phyloP scores from a whole-genome alignment of 1,284 basidiomycete species.

The Phellopilus nigrolimitatus region DNA sequence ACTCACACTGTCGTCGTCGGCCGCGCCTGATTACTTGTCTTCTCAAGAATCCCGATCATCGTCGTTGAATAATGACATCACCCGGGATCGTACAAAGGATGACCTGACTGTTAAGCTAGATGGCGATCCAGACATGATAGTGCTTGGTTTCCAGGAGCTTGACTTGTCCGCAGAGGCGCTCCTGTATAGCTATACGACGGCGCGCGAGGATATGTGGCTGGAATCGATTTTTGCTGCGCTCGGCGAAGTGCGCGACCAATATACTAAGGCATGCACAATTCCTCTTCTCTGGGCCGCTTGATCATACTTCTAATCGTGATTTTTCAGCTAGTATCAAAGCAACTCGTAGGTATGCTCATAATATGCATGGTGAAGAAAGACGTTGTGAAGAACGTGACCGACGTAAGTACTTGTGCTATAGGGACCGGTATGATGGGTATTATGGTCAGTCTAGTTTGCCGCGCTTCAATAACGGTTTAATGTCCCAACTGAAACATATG shows the following conservation, averaged over 20 bases:
- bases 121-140: conserved; percentile 58
- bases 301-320: conserved; percentile 15
- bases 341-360: conserved; percentile 74
- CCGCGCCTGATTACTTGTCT: conserved; percentile 8
- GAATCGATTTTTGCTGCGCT: conserved; percentile 58
- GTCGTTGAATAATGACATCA: not conserved
- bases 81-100: not conserved
- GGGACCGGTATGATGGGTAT: conserved; percentile 71
- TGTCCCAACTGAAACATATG: conserved; percentile 8
- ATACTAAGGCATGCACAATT: conserved; percentile 53
- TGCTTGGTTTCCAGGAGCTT: conserved; percentile 72
- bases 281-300: not conserved
- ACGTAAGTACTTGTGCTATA: conserved; percentile 45
- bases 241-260: conserved; percentile 58
- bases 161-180: conserved; percentile 72
- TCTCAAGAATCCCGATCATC: not conserved
- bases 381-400: conserved; percentile 44
- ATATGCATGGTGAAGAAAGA: conserved; percentile 57
- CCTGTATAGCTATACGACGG: conserved; percentile 55
- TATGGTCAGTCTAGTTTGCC: conserved; percentile 44
- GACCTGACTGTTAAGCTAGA: conserved; percentile 23
- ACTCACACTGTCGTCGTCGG: conserved; percentile 1
- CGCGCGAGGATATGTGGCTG: conserved; percentile 66
- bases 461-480: conserved; percentile 8
- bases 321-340: conserved; percentile 59